Conservation (phyloP, 2,329 filamentous ascomycete genomes). For the Aspergillus niger region DNA sequence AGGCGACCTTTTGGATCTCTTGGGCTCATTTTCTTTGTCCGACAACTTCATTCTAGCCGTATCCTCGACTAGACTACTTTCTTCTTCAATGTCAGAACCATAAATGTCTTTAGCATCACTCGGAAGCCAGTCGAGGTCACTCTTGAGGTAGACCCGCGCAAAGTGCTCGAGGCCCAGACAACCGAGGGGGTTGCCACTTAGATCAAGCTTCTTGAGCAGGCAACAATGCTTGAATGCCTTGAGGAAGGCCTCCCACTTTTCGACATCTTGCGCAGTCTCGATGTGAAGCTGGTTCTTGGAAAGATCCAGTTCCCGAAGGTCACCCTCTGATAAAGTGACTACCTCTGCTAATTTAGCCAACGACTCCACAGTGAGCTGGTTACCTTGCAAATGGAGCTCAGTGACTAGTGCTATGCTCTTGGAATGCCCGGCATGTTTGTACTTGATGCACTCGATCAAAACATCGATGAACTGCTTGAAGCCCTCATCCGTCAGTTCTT, state of each 20-base stretch:
- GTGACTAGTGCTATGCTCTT: constrained; percentile 38
- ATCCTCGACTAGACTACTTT: constrained; percentile 9
- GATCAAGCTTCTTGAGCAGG: constrained; percentile 47
- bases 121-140: constrained; percentile 36
- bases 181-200: constrained; percentile 49
- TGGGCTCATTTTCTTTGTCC: constrained; percentile 23
- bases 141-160: constrained; percentile 44
- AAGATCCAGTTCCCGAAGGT: constrained; percentile 51
- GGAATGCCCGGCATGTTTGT: constrained; percentile 30
- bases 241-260: constrained; percentile 49
- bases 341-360: constrained; percentile 46
- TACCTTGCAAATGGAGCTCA: constrained; percentile 50
- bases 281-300: constrained; percentile 50
- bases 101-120: constrained; percentile 27
- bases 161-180: constrained; percentile 49
- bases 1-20: constrained; percentile 20
- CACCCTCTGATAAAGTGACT: constrained; percentile 44
- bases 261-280: constrained; percentile 36
- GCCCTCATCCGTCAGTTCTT: constrained; percentile 50
- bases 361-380: constrained; percentile 46
- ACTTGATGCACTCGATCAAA: constrained; percentile 43
- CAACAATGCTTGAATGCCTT: constrained; percentile 46
- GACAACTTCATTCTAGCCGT: constrained; percentile 9
- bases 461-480: constrained; percentile 46
- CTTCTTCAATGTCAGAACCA: constrained; percentile 7